Conservation (phyloP, 805 yeast species). For the Komagataella ulmi region DNA sequence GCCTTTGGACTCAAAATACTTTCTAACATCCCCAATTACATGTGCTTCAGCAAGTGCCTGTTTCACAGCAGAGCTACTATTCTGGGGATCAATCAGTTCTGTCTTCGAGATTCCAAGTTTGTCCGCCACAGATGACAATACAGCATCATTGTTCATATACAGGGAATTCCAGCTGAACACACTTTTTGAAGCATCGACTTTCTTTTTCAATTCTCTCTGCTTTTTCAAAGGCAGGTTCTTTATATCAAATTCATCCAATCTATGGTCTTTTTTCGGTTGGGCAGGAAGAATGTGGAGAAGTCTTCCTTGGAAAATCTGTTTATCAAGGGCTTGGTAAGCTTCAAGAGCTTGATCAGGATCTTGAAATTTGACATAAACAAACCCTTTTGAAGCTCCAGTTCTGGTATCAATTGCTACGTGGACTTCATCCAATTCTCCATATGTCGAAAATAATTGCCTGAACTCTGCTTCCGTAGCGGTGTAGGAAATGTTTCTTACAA, state of each 20-base stretch:
- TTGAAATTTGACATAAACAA: constrained; percentile 71
- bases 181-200: constrained; percentile 70
- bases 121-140: constrained; percentile 76
- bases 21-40: constrained; percentile 82
- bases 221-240: constrained; percentile 87
- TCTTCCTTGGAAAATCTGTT: constrained; percentile 88
- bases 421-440: constrained; percentile 73
- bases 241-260: constrained; percentile 81
- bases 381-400: constrained; percentile 86
- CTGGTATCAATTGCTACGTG: constrained; percentile 87
- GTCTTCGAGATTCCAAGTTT: constrained; percentile 75
- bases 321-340: constrained; percentile 69
- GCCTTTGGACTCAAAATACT: constrained; percentile 74
- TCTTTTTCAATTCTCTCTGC: constrained; percentile 73
- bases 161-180: constrained; percentile 94
- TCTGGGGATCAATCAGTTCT: constrained; percentile 78
- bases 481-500: constrained; percentile 76
- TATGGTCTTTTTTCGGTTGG: constrained; percentile 67
- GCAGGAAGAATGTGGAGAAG: constrained; percentile 83
- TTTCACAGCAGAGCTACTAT: constrained; percentile 79
- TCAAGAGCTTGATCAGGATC: constrained; percentile 57
- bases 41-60: constrained; percentile 97
- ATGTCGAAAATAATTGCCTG: constrained; percentile 43
- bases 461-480: constrained; percentile 74
- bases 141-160: constrained; percentile 84